Conservation (phyloP, 805 yeast genomes). For the Sungouiella thailandica region DNA sequence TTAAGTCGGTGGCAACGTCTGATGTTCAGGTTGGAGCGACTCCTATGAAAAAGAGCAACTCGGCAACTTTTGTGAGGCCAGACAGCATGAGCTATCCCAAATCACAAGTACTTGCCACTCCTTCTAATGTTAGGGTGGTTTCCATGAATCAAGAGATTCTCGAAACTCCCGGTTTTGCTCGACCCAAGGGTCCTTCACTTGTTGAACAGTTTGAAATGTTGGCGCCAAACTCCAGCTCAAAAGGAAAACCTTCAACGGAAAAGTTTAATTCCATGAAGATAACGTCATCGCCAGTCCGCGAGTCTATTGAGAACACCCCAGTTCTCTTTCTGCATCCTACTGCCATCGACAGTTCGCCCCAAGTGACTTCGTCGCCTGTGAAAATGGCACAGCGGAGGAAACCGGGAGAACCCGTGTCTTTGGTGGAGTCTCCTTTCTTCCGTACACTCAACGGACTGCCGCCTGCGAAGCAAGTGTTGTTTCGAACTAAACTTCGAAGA, state of each 20-base stretch:
- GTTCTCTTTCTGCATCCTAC: slow-evolving; percentile 3
- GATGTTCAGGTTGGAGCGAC: slow-evolving; percentile 24
- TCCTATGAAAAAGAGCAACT: slow-evolving; percentile 16
- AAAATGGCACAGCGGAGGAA: slow-evolving; percentile 3
- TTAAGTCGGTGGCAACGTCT: slow-evolving; percentile 6
- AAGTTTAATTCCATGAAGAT: not conserved
- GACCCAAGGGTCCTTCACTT: not conserved
- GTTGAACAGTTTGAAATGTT: not conserved
- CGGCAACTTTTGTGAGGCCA: too few species aligned
- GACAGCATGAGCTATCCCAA: too few species aligned
- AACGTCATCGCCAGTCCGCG: slow-evolving; percentile 6
- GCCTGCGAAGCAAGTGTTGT: not conserved
- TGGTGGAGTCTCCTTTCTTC: slow-evolving; percentile 35
- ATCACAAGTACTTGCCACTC: slow-evolving; percentile 13
- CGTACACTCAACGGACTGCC: slow-evolving; percentile 9
- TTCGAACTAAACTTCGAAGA: not conserved
- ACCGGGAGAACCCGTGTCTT: slow-evolving; percentile 35
- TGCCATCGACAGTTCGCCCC: slow-evolving; percentile 6
- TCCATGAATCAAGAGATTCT: slow-evolving; percentile 4
- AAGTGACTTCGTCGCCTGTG: slow-evolving; percentile 9
- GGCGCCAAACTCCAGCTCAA: slow-evolving; percentile 4
- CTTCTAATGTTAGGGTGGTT: slow-evolving; percentile 7
- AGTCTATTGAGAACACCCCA: not conserved
- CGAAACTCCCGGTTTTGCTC: slow-evolving; percentile 7
- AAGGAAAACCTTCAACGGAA: too few species aligned